phyloP scores from a whole-genome alignment of 1,284 basidiomycete genomes.

The Microbotryum intermedium region DNA sequence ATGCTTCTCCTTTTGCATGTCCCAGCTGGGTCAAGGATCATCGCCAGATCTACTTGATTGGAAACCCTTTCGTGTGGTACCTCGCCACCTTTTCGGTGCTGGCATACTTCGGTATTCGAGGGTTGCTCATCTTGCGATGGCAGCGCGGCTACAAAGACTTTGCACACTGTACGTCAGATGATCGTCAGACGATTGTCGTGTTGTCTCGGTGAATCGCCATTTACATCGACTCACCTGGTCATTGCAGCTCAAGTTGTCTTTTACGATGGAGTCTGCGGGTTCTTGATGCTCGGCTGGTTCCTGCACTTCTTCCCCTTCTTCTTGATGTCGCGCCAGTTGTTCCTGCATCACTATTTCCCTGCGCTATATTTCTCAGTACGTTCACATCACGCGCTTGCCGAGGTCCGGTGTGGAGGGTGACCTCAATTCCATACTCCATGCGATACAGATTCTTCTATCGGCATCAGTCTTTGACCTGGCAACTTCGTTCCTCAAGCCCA shows the following conservation, averaged over 20 bases:
- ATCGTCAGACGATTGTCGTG: neutral
- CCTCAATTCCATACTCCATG: neutral
- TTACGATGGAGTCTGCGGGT: conserved; percentile 82
- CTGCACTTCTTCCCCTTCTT: conserved; percentile 94
- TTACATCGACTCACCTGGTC: neutral
- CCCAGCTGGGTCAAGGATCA: conserved; percentile 99
- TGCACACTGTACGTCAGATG: conserved; percentile 72
- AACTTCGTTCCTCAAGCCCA: conserved; percentile 67
- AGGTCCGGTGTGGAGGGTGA: neutral
- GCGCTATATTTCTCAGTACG: conserved; percentile 74
- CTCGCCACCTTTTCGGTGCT: conserved; percentile 62
- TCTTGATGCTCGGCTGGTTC: conserved; percentile 88
- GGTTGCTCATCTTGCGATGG: conserved; percentile 71
- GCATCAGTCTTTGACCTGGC: conserved; percentile 75
- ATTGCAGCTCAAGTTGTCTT: conserved; percentile 69
- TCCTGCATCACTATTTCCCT: conserved; percentile 94
- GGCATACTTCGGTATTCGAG: conserved; percentile 60
- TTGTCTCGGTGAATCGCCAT: neutral
- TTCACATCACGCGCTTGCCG: neutral
- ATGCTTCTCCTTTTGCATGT: conserved; percentile 39
- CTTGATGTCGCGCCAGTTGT: conserved; percentile 90
- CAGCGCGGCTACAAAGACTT: conserved; percentile 89
- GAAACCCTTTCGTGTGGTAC: conserved; percentile 92
- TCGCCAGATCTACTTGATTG: conserved; percentile 86
- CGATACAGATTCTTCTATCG: conserved; percentile 54